Base-by-base conservation (phyloP, 148 eudicot genomes). In the Cornus controversa region DNA sequence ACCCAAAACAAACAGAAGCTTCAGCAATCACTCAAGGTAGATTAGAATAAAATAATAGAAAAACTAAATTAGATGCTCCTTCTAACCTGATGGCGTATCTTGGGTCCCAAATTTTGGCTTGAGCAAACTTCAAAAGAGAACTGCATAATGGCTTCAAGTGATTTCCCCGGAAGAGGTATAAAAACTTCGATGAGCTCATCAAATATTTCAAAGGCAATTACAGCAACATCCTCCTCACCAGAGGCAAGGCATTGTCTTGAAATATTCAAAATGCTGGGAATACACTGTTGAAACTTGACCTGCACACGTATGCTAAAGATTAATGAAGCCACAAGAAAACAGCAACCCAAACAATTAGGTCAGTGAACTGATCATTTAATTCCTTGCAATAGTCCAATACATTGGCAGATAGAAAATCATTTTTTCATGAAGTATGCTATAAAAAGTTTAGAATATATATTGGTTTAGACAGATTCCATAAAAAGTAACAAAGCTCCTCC, bases 121-220 rank as follows among this genome's bases (percentile, higher is more conserved):
- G 94, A 91, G 81, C 96, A 89, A 77, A 95, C 96, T 87, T 95
- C 97, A 78, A 95, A 97, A 82, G 99, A 93, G 81, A 95, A 95
- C 79, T 95, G 99, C 75, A 95, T 96, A 79, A 95, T 91, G 77
- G 97, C 84, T 88, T 91, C 93, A 45, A 95, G 96, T 27, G 97
- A 93, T 58, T 95, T 97, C 67, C 99, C 99, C 65, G 91, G 93
- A 75, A 95, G 97, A 68, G 99, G 99, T 22, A 97, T 96, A 71
- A 97, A 97, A 72, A 96, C 91, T 83, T 95, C 99, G 74, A 95
- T 95, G 81, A 95, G 85, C 87, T 95, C 99, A 79, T 95, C 99
- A 90, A 95, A 95, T 75, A 95, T 95, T 87, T 95, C 99, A 66
- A 95, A 95, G 71, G 99, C 97, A 90, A 95, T 89, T 66, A 93